phyloP scores from a whole-genome alignment of 352 stramenopile species.

The Globisporangium canariense region DNA sequence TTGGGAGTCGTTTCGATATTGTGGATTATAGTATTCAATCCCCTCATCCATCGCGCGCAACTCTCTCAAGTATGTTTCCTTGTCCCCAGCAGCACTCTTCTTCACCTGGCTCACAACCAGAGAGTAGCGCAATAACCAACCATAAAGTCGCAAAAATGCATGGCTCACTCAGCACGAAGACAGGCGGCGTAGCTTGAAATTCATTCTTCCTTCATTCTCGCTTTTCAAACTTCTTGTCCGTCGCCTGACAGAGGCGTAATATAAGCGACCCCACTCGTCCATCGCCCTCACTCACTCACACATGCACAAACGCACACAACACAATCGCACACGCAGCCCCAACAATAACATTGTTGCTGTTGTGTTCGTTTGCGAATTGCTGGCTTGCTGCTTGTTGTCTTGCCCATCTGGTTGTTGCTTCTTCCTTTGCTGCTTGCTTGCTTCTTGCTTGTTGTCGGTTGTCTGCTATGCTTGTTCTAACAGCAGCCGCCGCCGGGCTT shows the following conservation, averaged over 20 bases:
- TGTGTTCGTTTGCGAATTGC: background rate
- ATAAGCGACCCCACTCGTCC: background rate
- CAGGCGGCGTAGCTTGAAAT: background rate
- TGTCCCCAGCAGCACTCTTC: too few species aligned
- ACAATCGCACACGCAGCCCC: background rate
- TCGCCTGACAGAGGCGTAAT: background rate
- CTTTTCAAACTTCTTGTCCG: background rate
- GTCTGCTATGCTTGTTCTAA: slow-evolving; percentile 2
- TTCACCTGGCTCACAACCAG: too few species aligned
- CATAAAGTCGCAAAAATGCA: too few species aligned
- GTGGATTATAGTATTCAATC: too few species aligned
- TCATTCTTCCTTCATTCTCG: background rate
- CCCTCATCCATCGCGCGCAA: too few species aligned
- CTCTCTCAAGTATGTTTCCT: too few species aligned
- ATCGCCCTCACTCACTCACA: slow-evolving; percentile 1
- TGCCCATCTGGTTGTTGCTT: background rate
- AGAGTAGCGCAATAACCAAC: too few species aligned
- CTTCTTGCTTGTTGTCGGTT: background rate
- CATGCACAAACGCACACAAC: background rate
- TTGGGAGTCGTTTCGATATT: too few species aligned
- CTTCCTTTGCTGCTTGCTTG: background rate
- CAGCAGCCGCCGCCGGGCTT: slow-evolving; percentile 45
- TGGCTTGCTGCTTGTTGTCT: background rate
- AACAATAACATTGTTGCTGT: slow-evolving; percentile 1
- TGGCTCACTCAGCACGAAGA: too few species aligned